These are phyloP conservation scores for Coemansia reversa DNA, from an alignment of 192 early-diverging fungal genomes.

Conservation along the genomic window DNA sequence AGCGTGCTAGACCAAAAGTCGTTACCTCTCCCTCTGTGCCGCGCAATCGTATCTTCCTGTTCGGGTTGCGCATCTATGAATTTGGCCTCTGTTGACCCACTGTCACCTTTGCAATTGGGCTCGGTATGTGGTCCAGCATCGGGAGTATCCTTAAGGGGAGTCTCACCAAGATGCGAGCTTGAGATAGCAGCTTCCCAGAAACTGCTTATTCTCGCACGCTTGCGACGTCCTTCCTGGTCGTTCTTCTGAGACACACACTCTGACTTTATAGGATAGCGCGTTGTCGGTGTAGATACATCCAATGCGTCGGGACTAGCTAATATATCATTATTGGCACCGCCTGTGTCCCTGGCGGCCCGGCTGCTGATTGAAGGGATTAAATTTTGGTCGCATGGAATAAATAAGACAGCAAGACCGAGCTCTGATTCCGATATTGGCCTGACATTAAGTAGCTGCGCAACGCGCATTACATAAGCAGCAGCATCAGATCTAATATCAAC, in stretches of 20 bases:
- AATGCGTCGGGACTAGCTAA: too few species aligned
- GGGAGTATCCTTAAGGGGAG: background rate
- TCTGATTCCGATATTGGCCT: slow-evolving; percentile 44
- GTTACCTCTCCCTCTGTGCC: slow-evolving; percentile 6
- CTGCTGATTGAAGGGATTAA: slow-evolving; percentile 14
- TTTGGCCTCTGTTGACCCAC: background rate
- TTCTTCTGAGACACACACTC: too few species aligned
- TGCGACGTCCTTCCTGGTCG: slow-evolving; percentile 6
- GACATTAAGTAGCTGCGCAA: slow-evolving; percentile 9
- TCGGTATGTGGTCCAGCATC: background rate
- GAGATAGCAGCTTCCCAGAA: slow-evolving; percentile 24
- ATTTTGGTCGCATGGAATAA: slow-evolving; percentile 26
- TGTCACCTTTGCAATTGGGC: background rate
- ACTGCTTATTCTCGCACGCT: slow-evolving; percentile 11
- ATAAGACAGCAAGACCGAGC: slow-evolving; percentile 35
- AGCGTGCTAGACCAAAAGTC: slow-evolving; percentile 19
- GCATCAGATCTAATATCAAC: background rate
- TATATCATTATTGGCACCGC: background rate
- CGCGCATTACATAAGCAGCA: slow-evolving; percentile 1
- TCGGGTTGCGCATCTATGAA: background rate
- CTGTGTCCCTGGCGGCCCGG: background rate
- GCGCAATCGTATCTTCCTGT: background rate
- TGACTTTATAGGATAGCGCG: too few species aligned
- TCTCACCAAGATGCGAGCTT: background rate
- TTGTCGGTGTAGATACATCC: too few species aligned